Conservation (phyloP, 176 grass and related monocot genomes). For the Zizania latifolia region DNA sequence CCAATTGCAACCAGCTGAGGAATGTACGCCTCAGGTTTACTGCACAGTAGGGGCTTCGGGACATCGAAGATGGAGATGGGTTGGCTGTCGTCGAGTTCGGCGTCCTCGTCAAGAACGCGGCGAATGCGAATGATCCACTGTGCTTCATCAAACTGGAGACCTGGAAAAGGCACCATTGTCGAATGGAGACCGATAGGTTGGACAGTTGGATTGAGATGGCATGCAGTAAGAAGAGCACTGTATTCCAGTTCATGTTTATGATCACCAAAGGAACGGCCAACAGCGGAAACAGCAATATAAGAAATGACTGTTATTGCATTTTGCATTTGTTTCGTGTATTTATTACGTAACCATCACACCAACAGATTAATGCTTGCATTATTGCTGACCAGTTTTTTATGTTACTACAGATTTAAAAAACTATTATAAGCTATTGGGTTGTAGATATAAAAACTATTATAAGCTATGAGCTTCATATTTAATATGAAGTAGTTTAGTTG, state of each 20-base stretch:
- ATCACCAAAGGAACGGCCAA: neutral
- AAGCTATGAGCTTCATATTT: too few relatives aligned
- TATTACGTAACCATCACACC: neutral
- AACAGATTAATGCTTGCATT: neutral
- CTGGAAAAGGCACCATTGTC: constrained; percentile 13
- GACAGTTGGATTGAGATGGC: neutral
- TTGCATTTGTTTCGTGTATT: neutral
- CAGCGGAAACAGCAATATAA: neutral
- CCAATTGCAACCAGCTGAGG: constrained; percentile 63
- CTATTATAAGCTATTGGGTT: too few relatives aligned
- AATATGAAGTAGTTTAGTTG: too few relatives aligned
- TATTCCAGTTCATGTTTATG: too few relatives aligned
- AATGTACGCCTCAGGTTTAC: constrained; percentile 60
- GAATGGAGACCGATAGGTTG: neutral
- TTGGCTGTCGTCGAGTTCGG: constrained; percentile 33
- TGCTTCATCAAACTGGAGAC: constrained; percentile 45
- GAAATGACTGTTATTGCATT: neutral
- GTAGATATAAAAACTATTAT: too few relatives aligned
- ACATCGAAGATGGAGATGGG: constrained; percentile 60
- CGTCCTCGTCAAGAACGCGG: constrained; percentile 50
- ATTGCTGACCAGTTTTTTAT: neutral
- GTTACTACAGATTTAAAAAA: too few relatives aligned
- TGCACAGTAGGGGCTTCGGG: constrained; percentile 42
- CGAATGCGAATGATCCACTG: constrained; percentile 56
- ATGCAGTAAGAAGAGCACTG: neutral